phyloP scores from a whole-genome alignment of 805 yeast species.

The Starmerella ratchasimensis region DNA sequence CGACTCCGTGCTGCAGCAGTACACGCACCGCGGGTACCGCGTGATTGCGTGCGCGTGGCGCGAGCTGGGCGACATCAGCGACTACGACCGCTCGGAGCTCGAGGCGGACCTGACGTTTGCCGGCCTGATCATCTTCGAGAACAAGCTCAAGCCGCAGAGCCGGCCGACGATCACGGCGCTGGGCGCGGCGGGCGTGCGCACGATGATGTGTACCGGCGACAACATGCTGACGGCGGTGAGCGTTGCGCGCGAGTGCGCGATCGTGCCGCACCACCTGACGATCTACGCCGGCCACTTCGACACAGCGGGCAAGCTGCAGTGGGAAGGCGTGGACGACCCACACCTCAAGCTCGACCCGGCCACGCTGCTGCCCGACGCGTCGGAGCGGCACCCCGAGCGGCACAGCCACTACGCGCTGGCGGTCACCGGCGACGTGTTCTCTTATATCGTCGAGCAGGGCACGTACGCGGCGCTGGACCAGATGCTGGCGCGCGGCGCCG shows the following conservation, averaged over 20 bases:
- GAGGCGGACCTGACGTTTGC: conserved; percentile 60
- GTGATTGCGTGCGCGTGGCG: conserved; percentile 87
- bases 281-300: conserved; percentile 56
- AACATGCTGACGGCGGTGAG: conserved; percentile 87
- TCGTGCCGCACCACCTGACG: conserved; percentile 35
- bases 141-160: conserved; percentile 66
- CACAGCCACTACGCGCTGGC: conserved; percentile 51
- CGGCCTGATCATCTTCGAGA: conserved; percentile 88
- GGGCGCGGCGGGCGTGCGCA: conserved; percentile 56
- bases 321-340: conserved; percentile 34
- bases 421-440: conserved; percentile 83
- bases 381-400: neutral
- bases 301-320: conserved; percentile 29
- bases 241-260: conserved; percentile 74
- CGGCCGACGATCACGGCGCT: conserved; percentile 45
- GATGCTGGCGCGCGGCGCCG: conserved; percentile 58
- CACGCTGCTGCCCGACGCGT: conserved; percentile 37
- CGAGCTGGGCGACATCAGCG: conserved; percentile 52
- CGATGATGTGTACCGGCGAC: conserved; percentile 97
- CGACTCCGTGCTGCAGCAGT: conserved; percentile 58
- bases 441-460: conserved; percentile 45
- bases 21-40: conserved; percentile 88
- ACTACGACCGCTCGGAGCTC: conserved; percentile 43
- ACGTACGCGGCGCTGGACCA: conserved; percentile 34
- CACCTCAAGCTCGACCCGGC: conserved; percentile 44